Evolutionary conservation across 2,329 filamentous ascomycete genomes (phyloP), one percentile per base, ranked within the genome.

Genomic region (Arthrocladium fulminans): DNA sequence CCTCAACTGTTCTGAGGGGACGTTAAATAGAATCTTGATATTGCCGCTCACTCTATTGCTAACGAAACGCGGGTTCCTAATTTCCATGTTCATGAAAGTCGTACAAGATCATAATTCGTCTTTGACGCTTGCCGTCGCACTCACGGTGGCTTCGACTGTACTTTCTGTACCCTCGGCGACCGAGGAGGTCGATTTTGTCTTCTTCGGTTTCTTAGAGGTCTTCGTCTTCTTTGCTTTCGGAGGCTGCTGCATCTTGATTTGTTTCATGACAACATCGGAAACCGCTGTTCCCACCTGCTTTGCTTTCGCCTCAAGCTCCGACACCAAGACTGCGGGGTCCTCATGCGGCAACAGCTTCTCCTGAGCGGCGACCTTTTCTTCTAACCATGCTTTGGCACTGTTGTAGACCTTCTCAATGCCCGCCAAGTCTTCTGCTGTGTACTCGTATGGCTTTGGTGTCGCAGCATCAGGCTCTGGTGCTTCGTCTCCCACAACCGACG

Each of bases 291-390:
- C 80, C 5, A 97, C 74, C 63, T 85, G 79, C 59, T 81, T 79
- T 13, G 81, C 75, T 65, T 83, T 84, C 20, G 72, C 73, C 50
- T 80, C 71, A 24, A 95, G 66, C 23, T 95, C 89, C 60, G 83
- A 81, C 55, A 81, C 71, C 0, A 83, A 75, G 7, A 95, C 73
- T 5, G 82, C 81, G 0, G 88, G 86, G 56, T 97, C 81, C 8
- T 87, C 86, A 2, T 81, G 80, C 1, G 73, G 68, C 13, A 75
- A 70, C 2, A 95, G 77, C 57, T 79, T 81, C 24, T 81, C 77
- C 66, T 97, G 90, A 57, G 77, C 75, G 2, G 74, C 71, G 41
- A 86, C 68, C 62, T 85, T 83, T 55, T 84, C 77, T 25, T 81
- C 76, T 17, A 98, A 73, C 90, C 90, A 98, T 17, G 75, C 72